phyloP scores from a whole-genome alignment of 2,329 filamentous ascomycete genomes.

The Apiospora rasikravindrae region DNA sequence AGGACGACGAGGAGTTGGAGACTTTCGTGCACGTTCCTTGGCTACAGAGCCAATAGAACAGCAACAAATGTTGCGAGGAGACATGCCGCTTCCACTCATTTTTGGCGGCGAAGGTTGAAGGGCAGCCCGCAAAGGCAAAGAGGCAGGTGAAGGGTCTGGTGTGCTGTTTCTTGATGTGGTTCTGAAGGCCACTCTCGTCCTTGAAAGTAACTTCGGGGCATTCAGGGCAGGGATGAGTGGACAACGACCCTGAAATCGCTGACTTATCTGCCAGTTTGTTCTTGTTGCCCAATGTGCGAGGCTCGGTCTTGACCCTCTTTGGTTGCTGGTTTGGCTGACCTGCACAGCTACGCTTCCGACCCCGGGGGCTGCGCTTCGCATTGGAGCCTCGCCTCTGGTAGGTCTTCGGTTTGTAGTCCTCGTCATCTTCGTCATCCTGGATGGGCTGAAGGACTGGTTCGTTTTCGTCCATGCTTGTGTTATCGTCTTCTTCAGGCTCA shows the following conservation, averaged over 20 bases:
- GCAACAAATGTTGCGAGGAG: constrained; percentile 76
- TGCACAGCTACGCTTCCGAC: constrained; percentile 32
- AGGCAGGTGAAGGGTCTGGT: constrained; percentile 75
- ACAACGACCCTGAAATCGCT: constrained; percentile 32
- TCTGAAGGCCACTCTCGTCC: constrained; percentile 50
- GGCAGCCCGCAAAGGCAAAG: constrained; percentile 79
- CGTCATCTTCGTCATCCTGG: constrained; percentile 33
- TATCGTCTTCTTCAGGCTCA: constrained; percentile 29
- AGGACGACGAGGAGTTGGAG: constrained; percentile 33
- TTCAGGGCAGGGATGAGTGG: constrained; percentile 41
- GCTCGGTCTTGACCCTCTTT: constrained; percentile 35
- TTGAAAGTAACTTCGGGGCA: constrained; percentile 49
- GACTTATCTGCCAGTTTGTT: constrained; percentile 14
- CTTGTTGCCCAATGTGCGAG: constrained; percentile 27
- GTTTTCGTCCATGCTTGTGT: constrained; percentile 31
- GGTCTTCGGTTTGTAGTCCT: constrained; percentile 31
- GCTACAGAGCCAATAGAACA: constrained; percentile 78
- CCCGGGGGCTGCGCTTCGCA: constrained; percentile 28
- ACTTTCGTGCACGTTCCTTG: constrained; percentile 59
- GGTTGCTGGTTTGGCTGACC: constrained; percentile 25
- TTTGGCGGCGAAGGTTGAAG: constrained; percentile 75
- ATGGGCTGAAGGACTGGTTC: constrained; percentile 26
- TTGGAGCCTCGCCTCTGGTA: constrained; percentile 28
- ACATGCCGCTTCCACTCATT: constrained; percentile 97
- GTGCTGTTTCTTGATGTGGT: constrained; percentile 58